These are phyloP conservation scores for Adansonia digitata DNA, from an alignment of 345 rosid species.

Conservation along the genomic window DNA sequence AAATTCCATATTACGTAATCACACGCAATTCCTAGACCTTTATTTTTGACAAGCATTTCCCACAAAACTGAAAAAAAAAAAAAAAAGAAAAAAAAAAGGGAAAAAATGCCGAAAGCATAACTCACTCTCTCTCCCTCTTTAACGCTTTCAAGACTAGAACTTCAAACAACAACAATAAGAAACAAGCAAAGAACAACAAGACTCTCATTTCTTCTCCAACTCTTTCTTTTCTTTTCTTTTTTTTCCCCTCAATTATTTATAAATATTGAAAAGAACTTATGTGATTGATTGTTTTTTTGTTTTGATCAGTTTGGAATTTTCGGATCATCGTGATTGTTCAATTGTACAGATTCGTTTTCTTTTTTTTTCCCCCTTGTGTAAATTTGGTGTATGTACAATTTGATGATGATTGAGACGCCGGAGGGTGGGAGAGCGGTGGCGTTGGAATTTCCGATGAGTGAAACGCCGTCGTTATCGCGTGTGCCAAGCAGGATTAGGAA, in stretches of 20 bases:
- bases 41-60: background rate
- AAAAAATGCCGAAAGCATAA: background rate
- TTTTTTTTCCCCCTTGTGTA: background rate
- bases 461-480: conserved; percentile 33
- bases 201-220: background rate
- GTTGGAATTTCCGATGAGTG: conserved; percentile 47
- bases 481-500: conserved; percentile 68
- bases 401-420: conserved; percentile 42
- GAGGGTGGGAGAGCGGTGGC: conserved; percentile 42
- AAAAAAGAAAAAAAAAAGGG: too few species aligned
- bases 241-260: background rate
- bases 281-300: background rate
- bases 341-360: background rate
- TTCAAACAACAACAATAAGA: background rate
- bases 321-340: conserved; percentile 7
- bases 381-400: background rate
- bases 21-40: background rate
- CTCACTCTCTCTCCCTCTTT: background rate
- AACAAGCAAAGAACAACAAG: background rate
- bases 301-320: background rate
- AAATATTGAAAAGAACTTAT: background rate
- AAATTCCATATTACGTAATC: background rate
- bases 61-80: background rate
- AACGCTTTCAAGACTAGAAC: conserved; percentile 3
- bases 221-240: background rate